Evolutionary conservation across 805 yeast genomes (phyloP).

Genomic region (Zygotorulaspora chibaensis): DNA sequence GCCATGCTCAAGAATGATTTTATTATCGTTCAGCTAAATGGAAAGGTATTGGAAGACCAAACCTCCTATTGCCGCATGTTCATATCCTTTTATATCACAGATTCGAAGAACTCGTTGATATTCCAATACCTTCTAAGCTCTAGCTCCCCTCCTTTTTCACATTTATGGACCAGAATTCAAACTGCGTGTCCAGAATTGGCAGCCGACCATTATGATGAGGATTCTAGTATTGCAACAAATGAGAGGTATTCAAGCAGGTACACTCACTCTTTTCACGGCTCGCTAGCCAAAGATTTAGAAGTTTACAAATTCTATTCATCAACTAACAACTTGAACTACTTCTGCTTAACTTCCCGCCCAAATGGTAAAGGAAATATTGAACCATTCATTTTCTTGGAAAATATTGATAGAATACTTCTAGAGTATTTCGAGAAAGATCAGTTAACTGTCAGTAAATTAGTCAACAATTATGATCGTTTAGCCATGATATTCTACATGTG

Average conservation of each 20-base stretch:
- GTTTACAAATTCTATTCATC: constrained; percentile 24
- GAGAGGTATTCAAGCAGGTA: neutral
- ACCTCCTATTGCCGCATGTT: constrained; percentile 16
- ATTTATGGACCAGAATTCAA: constrained; percentile 24
- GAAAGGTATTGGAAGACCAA: neutral
- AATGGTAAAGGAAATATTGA: constrained; percentile 42
- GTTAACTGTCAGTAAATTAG: constrained; percentile 54
- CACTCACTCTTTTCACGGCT: constrained; percentile 8
- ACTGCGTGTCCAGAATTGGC: constrained; percentile 20
- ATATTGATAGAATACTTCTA: constrained; percentile 47
- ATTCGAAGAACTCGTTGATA: constrained; percentile 21
- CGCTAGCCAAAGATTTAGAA: constrained; percentile 21
- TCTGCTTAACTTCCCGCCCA: constrained; percentile 22
- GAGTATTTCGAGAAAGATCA: constrained; percentile 55
- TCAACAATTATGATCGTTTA: constrained; percentile 65
- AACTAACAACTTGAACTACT: constrained; percentile 22
- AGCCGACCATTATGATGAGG: constrained; percentile 1
- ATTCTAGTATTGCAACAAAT: neutral
- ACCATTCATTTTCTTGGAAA: constrained; percentile 50
- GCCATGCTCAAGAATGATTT: neutral
- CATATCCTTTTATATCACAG: constrained; percentile 31
- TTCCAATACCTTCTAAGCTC: constrained; percentile 29
- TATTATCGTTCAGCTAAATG: neutral
- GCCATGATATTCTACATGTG: constrained; percentile 69
- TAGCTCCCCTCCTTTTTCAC: constrained; percentile 27